Evolutionary conservation across 1,139 yeast species (phyloP), one percentile per base, ranked within the genome.

Genomic region (Diutina pseudorugosa): DNA sequence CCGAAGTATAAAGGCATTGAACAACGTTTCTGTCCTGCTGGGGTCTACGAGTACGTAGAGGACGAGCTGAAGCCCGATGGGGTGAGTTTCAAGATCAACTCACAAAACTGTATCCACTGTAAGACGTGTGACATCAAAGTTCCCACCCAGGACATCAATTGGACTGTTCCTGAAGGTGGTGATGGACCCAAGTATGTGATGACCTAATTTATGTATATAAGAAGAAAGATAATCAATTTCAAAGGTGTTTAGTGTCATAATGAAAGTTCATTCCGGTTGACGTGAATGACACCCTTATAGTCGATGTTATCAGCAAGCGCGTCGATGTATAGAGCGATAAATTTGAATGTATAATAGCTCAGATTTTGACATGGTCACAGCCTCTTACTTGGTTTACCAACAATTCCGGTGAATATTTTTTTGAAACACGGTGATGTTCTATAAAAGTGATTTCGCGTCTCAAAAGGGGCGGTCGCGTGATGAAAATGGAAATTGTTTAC

Each of bases 161-260:
- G 98, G 98, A 79, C 83, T 8, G 96, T 89, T 16, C 98, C 98
- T 3, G 98, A 93, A 70, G 98, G 98, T 56, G 97, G 98, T 43
- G 98, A 85, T 64, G 98, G 98, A 9, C 98, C 98, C 55, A 93
- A 91, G 67, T 91, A 91, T 67, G 83, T 80, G 65, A 80, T 85
- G 84, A 80, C 90, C 1, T 85, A 64, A 49, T 14, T 8, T 11
- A n/a, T 18, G 42, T 16, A 40, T 12, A 43, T 43, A 43, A 30
- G 36, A 11, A 12, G 36, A 30, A 30, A 11, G 6, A 11, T 27
- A 30, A 11, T 30, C n/a, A 30, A 30, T 9, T 14, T 11, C 12
- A 30, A 2, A 2, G 30, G 8, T 27, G 12, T 11, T 11, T 11
- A 30, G 36, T 9, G 30, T 27, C 36, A 14, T 14, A 30, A 14